Conservation (phyloP, 495 filamentous ascomycete genomes). For the Hypoxylon fragiforme region DNA sequence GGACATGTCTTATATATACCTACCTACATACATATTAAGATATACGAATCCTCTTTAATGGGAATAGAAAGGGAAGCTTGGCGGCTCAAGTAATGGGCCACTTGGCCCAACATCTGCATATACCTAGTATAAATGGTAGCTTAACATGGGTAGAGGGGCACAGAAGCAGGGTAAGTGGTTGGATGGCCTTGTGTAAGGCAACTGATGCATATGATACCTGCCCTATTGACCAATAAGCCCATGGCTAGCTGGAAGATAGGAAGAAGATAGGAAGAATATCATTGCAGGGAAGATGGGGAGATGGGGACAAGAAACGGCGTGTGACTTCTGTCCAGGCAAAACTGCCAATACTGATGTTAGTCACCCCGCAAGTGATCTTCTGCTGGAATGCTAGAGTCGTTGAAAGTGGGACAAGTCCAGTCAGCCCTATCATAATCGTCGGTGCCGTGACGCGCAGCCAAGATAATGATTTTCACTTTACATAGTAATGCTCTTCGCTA, state of each 20-base stretch:
- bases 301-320: slow-evolving; percentile 24
- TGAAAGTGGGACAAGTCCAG: slow-evolving; percentile 14
- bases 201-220: slow-evolving; percentile 23
- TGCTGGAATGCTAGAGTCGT: background rate
- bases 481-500: too few relatives aligned
- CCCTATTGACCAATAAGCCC: slow-evolving; percentile 15
- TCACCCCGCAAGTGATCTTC: slow-evolving; percentile 33
- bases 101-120: slow-evolving; percentile 16
- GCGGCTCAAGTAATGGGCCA: slow-evolving; percentile 27
- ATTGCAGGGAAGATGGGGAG: slow-evolving; percentile 5
- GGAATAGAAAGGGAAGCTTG: slow-evolving; percentile 23
- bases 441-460: slow-evolving; percentile 29
- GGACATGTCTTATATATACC: slow-evolving; percentile 16
- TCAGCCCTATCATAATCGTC: slow-evolving; percentile 32
- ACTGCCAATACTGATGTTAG: too few relatives aligned
- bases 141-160: slow-evolving; percentile 20
- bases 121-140: too few relatives aligned
- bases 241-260: too few relatives aligned
- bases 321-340: slow-evolving; percentile 19
- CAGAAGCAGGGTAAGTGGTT: slow-evolving; percentile 10
- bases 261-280: slow-evolving; percentile 8
- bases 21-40: background rate
- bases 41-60: too few relatives aligned
- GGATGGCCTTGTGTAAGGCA: slow-evolving; percentile 21
- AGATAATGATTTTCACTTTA: too few relatives aligned